These are phyloP conservation scores for Annulohypoxylon truncatum DNA, from an alignment of 2,329 filamentous ascomycete genomes.

Conservation along the genomic window DNA sequence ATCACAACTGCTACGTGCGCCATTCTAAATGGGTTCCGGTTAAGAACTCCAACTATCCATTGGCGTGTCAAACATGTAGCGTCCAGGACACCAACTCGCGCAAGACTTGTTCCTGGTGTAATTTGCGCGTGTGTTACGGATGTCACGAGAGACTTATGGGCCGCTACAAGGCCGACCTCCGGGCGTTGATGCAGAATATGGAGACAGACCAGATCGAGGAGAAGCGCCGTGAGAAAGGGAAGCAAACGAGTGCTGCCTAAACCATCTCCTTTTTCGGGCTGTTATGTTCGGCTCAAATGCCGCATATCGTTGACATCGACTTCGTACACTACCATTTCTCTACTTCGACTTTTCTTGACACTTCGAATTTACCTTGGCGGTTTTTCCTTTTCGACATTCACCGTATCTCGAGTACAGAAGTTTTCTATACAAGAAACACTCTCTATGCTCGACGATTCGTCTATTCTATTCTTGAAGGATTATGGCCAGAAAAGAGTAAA, in stretches of 20 bases:
- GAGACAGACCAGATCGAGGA: constrained; percentile 42
- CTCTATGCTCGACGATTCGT: background rate
- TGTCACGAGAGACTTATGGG: constrained; percentile 59
- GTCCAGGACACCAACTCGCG: constrained; percentile 59
- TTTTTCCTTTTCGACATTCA: background rate
- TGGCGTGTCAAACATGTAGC: constrained; percentile 66
- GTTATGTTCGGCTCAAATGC: background rate
- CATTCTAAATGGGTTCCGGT: constrained; percentile 63
- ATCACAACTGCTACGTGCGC: constrained; percentile 60
- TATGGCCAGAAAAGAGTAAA: constrained; percentile 2
- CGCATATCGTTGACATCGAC: background rate
- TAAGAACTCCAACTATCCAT: constrained; percentile 61
- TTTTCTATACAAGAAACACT: background rate
- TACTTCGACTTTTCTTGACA: constrained; percentile 5
- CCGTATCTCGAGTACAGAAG: background rate
- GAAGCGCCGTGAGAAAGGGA: constrained; percentile 33
- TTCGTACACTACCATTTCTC: background rate
- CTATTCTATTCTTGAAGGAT: constrained; percentile 1
- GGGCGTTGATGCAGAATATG: constrained; percentile 52
- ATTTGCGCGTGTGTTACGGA: constrained; percentile 62
- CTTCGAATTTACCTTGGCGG: background rate
- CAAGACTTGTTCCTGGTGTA: constrained; percentile 62
- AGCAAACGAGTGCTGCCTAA: constrained; percentile 30
- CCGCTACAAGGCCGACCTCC: constrained; percentile 56
- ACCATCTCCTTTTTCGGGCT: background rate